These are phyloP conservation scores for Medakamo hakoo DNA, from an alignment of 139 green algal genomes.

Conservation along the genomic window DNA sequence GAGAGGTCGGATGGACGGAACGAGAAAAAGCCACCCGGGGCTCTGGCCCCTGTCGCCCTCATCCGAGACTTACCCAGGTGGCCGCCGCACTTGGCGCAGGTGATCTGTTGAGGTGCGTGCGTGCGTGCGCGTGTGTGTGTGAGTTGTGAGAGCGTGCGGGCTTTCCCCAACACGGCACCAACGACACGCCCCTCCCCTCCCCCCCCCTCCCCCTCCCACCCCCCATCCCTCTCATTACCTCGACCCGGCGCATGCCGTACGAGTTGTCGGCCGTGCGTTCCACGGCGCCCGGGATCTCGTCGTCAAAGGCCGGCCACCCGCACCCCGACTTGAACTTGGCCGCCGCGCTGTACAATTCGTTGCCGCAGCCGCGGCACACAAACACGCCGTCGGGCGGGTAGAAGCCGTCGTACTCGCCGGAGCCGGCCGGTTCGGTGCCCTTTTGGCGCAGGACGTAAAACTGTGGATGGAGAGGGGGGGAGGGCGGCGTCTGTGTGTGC, in stretches of 20 bases:
- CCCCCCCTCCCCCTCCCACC: too few species aligned
- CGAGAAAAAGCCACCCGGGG: too few species aligned
- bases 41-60: too few species aligned
- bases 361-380: background rate
- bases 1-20: too few species aligned
- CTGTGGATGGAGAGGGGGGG: background rate
- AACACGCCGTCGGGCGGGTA: conserved; percentile 1
- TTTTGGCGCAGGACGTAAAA: conserved; percentile 9
- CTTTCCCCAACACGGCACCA: too few species aligned
- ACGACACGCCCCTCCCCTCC: too few species aligned
- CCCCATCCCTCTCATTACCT: too few species aligned
- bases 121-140: background rate
- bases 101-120: conserved; percentile 12
- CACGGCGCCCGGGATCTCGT: too few species aligned
- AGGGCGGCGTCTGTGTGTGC: too few species aligned
- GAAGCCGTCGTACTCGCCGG: conserved; percentile 9
- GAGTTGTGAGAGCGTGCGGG: background rate
- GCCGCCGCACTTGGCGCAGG: conserved; percentile 9
- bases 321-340: conserved; percentile 8
- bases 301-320: conserved; percentile 9
- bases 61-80: too few species aligned
- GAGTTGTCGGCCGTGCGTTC: too few species aligned
- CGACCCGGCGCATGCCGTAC: too few species aligned
- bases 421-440: conserved; percentile 10
- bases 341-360: background rate